phyloP scores from a whole-genome alignment of 495 filamentous ascomycete genomes.

The Penicillium verhagenii region DNA sequence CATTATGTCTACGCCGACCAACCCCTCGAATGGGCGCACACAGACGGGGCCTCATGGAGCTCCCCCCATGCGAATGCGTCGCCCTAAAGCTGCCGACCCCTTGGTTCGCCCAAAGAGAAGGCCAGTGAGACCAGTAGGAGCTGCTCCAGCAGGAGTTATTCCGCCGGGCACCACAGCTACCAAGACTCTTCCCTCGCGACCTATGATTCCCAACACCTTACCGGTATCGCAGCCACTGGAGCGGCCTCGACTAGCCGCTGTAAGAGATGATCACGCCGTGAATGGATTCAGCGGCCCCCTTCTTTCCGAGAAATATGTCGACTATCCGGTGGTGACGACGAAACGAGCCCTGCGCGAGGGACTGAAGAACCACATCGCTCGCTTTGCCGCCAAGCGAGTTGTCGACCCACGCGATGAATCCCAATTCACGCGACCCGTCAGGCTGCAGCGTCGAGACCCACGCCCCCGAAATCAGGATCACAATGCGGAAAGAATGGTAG shows the following conservation, averaged over 20 bases:
- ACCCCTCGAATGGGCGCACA: constrained; percentile 29
- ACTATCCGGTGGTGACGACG: constrained; percentile 76
- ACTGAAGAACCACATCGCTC: constrained; percentile 81
- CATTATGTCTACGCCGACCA: constrained; percentile 39
- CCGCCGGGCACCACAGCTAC: constrained; percentile 6
- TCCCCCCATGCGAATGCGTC: constrained; percentile 41
- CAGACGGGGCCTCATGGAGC: constrained; percentile 35
- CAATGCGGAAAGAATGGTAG: constrained; percentile 46
- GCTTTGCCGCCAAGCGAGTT: constrained; percentile 61
- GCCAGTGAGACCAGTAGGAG: constrained; percentile 31
- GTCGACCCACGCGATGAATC: constrained; percentile 73
- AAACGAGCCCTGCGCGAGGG: constrained; percentile 77
- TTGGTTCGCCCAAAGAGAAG: constrained; percentile 63
- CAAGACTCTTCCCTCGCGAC: constrained; percentile 28
- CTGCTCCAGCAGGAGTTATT: constrained; percentile 14
- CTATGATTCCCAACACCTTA: constrained; percentile 13
- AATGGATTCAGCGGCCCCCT: constrained; percentile 63
- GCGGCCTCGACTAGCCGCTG: constrained; percentile 11
- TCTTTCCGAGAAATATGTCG: constrained; percentile 49
- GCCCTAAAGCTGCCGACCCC: constrained; percentile 61
- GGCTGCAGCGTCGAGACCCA: constrained; percentile 88
- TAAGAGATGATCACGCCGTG: constrained; percentile 38
- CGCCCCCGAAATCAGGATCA: constrained; percentile 56
- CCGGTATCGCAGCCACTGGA: constrained; percentile 11
- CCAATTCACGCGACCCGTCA: constrained; percentile 83